These are phyloP conservation scores for Sungouiella thailandica DNA, from an alignment of 805 yeast species.

Conservation along the genomic window DNA sequence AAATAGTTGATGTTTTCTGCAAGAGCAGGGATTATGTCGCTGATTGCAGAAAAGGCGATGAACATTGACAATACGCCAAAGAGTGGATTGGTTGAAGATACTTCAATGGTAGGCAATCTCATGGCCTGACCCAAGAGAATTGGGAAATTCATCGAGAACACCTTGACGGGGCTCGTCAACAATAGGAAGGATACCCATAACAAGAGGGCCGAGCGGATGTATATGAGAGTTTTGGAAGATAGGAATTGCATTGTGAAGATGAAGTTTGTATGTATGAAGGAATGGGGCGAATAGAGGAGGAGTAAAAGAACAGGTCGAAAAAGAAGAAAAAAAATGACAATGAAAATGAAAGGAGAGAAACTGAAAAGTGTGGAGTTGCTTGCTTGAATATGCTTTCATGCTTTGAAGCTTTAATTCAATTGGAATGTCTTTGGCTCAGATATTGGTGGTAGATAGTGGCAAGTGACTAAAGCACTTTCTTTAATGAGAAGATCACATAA, in stretches of 20 bases:
- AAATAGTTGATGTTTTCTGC: conserved; percentile 46
- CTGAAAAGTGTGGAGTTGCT: no score
- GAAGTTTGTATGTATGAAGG: no score
- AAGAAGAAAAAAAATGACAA: background rate
- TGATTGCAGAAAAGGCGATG: conserved; percentile 38
- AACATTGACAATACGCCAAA: conserved; percentile 47
- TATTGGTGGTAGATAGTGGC: no score
- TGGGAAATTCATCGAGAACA: conserved; percentile 43
- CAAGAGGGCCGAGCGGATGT: conserved; percentile 43
- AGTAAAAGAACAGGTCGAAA: no score
- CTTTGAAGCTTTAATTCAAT: no score
- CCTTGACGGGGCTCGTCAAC: conserved; percentile 41
- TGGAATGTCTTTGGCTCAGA: no score
- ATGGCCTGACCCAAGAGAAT: conserved; percentile 57
- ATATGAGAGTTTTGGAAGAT: conserved; percentile 45
- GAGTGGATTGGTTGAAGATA: conserved; percentile 37
- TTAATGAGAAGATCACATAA: no score
- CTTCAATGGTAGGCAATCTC: conserved; percentile 37
- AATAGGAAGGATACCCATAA: conserved; percentile 41
- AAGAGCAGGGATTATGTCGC: conserved; percentile 50
- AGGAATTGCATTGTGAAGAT: conserved; percentile 52
- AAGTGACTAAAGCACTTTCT: no score
- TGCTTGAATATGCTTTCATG: no score
- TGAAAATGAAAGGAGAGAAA: no score
- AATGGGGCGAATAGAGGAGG: no score